These are phyloP conservation scores for Pseudocercospora macadamiae DNA, from an alignment of 2,329 filamentous ascomycete species.

Conservation along the genomic window DNA sequence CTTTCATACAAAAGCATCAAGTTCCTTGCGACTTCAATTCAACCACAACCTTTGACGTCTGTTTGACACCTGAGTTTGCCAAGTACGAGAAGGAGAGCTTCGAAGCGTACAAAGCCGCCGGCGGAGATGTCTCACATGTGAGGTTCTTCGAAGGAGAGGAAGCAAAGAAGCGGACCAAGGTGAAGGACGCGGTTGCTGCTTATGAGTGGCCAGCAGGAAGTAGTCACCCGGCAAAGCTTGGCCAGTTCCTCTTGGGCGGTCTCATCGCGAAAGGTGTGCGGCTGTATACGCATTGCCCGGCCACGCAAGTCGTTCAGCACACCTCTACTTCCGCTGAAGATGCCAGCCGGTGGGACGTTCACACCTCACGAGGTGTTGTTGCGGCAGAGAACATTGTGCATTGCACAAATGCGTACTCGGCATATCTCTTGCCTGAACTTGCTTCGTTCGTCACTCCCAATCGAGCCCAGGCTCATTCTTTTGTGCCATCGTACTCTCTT, in stretches of 20 bases:
- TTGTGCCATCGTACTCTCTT: constrained; percentile 46
- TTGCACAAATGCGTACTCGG: constrained; percentile 47
- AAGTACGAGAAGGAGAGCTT: constrained; percentile 48
- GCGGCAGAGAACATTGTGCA: constrained; percentile 40
- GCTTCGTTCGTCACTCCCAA: constrained; percentile 45
- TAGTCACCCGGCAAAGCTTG: constrained; percentile 54
- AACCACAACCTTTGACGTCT: constrained; percentile 54
- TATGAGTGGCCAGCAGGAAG: constrained; percentile 57
- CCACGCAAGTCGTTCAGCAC: constrained; percentile 29
- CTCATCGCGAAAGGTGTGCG: constrained; percentile 44
- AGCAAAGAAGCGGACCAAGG: constrained; percentile 43
- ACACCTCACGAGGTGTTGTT: constrained; percentile 41
- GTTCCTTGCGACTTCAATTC: constrained; percentile 52
- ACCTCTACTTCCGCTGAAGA: constrained; percentile 12
- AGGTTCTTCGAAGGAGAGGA: constrained; percentile 46
- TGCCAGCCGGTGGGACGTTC: constrained; percentile 36
- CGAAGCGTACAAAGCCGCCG: constrained; percentile 44
- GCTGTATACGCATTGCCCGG: constrained; percentile 51
- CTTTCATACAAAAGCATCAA: constrained; percentile 47
- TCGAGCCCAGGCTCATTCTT: constrained; percentile 49
- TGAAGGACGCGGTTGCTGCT: constrained; percentile 46
- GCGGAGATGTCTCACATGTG: constrained; percentile 50
- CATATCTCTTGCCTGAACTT: constrained; percentile 44
- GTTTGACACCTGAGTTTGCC: constrained; percentile 52
- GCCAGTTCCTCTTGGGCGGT: constrained; percentile 50